Base-by-base conservation (phyloP, 2,329 filamentous ascomycete genomes). In the Metarhizium anisopliae region DNA sequence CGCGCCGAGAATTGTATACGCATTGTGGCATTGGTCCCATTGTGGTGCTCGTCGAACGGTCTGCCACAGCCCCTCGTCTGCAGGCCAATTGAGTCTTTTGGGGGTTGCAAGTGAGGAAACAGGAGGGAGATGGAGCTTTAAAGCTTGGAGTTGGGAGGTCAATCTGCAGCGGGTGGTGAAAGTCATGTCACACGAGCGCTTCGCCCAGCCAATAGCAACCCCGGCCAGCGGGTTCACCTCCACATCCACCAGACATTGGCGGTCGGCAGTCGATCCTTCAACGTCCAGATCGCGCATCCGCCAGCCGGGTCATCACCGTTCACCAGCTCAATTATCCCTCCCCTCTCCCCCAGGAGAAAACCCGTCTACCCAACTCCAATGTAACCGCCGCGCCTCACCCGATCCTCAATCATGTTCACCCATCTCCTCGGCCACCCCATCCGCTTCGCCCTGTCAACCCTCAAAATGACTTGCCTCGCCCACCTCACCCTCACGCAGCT, bases 401-500 rank as follows among this genome's bases (percentile, higher is more conserved):
- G n/a, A 1, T 13, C 53, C 32, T 11, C 7, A 35, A 53, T 42
- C 47, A 47, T 58, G 35, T 10, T 57, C 52, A n/a, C 58, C 53
- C 67, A 71, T 59, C 68, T 74, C 62, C 60, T 72, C 55, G 69
- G 70, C 62, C 69, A 72, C 57, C 75, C 75, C 14, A 54, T 73
- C 57, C 73, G 71, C 55, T 62, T 70, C 57, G 59, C 64, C 38
- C 54, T 70, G 43, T 65, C 67, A 10, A 68, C 67, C 59, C 55
- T 72, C 61, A 73, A 72, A 56, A 60, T 64, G 10, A 61, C 76
- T 53, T 75, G 75, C 60, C 64, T 79, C 54, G 60, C 73, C 50
- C 63, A 78, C 59, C 70, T 74, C 58, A 72, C 75, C 18, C 61
- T 76, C 59, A 78, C 82, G 47, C 85, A 94, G 71, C 74, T 83